Evolutionary conservation across 805 yeast species (phyloP), one percentile per base, ranked within the genome.

Genomic region (Candida oleophila): DNA sequence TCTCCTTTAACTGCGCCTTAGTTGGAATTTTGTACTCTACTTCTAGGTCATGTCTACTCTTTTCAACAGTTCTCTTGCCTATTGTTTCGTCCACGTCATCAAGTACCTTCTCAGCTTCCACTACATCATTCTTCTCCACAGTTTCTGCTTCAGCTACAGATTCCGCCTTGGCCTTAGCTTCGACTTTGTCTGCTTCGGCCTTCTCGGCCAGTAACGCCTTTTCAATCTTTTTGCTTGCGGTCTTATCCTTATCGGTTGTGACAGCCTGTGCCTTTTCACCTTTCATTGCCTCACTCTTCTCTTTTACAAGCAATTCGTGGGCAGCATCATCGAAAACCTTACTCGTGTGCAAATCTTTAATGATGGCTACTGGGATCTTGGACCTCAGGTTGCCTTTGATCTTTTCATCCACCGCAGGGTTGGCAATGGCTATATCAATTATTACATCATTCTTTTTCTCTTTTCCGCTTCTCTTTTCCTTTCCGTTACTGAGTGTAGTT

Each of bases 381-480:
- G 59, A 40, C 41, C 62, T 59, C 51, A 69, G 55, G 45, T 69
- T 65, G 1, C 79, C 78, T 22, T 72, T 59, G 34, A 71, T 62
- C 22, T 58, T 55, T 40, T 61, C 50, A 49, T 71, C 74, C 2
- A 42, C 14, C 2, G 60, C 54, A 4, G 70, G 67, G 34, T 60
- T 57, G 4, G 71, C 65, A 11, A 78, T 61, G 2, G 77, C 69
- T 14, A 70, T 53, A 47, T 69, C 73, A 4, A 73, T 60, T 22
- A 79, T 64, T 9, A 74, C 78, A 42, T 54, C 21, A 37, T 42
- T 51, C 59, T 48, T 60, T n/a, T 33, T 22, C 9, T 30, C 32
- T 44, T 43, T 50, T 37, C 41, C 8, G 16, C 30, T 18, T 34
- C 41, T 33, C 20, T 28, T 37, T 16, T 49, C 43, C 4, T 15